Percentiles rank a stretch among this genome's conserved stretches.
Evolutionary conservation across 2,329 filamentous ascomycete genomes (phyloP).

Genomic region (Fusarium citri): DNA sequence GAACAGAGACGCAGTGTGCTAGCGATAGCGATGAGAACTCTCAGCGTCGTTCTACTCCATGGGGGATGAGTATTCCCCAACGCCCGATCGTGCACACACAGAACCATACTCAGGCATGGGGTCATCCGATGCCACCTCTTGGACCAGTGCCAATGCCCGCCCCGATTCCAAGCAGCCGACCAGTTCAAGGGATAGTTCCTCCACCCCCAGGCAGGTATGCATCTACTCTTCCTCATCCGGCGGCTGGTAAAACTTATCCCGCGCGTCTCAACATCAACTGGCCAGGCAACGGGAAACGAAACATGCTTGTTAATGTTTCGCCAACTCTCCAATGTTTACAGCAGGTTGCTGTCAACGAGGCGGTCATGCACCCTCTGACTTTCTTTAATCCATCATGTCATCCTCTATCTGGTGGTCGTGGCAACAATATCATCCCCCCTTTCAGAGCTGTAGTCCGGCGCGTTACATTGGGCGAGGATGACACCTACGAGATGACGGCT

Average conservation of each 20-base stretch:
- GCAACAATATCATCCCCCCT: conserved; percentile 1
- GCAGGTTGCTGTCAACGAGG: conserved; percentile 35
- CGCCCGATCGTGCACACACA: conserved; percentile 16
- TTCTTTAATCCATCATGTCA: conserved; percentile 19
- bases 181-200: neutral
- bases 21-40: conserved; percentile 15
- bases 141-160: conserved; percentile 4
- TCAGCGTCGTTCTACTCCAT: conserved; percentile 13
- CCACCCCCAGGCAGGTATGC: conserved; percentile 14
- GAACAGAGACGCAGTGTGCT: conserved; percentile 18
- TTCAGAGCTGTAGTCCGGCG: conserved; percentile 36
- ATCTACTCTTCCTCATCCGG: conserved; percentile 9
- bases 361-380: conserved; percentile 26
- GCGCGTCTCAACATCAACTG: conserved; percentile 47
- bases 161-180: conserved; percentile 4
- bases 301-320: conserved; percentile 46
- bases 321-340: conserved; percentile 51
- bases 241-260: conserved; percentile 25
- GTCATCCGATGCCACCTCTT: conserved; percentile 1
- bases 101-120: conserved; percentile 23
- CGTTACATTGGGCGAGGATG: conserved; percentile 38
- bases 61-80: conserved; percentile 14
- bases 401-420: conserved; percentile 9
- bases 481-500: conserved; percentile 42
- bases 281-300: conserved; percentile 46